Conservation (phyloP, 768 basidiomycete genomes). For the Mycena floridula region DNA sequence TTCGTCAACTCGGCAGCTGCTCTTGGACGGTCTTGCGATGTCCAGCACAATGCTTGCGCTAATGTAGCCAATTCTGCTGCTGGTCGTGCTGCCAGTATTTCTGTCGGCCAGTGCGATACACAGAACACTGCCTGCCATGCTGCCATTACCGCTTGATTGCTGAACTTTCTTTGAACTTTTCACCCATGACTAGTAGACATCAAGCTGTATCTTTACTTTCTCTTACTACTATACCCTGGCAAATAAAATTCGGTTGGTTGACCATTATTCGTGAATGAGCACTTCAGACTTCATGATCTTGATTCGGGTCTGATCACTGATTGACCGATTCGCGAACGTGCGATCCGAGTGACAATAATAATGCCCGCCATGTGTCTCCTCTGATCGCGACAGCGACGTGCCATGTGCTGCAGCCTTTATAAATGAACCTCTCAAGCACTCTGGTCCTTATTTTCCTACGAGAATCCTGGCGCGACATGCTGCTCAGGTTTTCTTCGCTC, state of each 20-base stretch:
- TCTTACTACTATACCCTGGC: neutral
- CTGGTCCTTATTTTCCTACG: too few species aligned
- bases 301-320: too few species aligned
- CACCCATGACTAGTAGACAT: neutral
- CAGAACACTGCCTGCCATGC: constrained; percentile 28
- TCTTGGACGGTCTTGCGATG: constrained; percentile 51
- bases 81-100: constrained; percentile 28
- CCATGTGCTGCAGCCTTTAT: neutral
- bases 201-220: neutral
- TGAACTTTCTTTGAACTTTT: neutral
- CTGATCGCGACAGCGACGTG: too few species aligned
- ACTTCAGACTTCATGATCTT: too few species aligned
- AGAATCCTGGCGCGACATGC: too few species aligned
- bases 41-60: constrained; percentile 52
- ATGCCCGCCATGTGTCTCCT: too few species aligned
- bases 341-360: too few species aligned
- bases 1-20: constrained; percentile 46
- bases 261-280: neutral
- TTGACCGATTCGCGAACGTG: too few species aligned
- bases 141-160: constrained; percentile 5
- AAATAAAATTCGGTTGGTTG: neutral
- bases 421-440: too few species aligned
- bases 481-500: too few species aligned
- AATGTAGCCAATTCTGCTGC: constrained; percentile 46
- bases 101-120: constrained; percentile 23